A percentile compares a stretch with the other conserved stretches of the same genome.
Evolutionary conservation across 2,329 filamentous ascomycete species (phyloP).

Genomic region (Ophiostoma perfectum): DNA sequence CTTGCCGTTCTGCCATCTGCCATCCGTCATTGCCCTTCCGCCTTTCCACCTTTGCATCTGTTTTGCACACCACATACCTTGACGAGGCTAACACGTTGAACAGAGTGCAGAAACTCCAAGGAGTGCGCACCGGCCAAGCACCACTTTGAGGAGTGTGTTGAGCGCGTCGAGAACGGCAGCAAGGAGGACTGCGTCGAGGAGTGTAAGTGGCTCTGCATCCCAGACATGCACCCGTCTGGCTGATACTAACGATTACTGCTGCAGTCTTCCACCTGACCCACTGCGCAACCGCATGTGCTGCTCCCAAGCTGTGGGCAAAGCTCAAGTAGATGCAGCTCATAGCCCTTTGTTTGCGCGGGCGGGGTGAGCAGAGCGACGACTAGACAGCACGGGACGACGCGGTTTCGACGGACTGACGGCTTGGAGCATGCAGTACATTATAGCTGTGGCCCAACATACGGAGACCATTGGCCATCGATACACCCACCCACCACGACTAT

Average conservation of each 20-base stretch:
- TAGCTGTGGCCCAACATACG: too few species aligned
- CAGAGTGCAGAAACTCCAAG: constrained; percentile 85
- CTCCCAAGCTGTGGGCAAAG: constrained; percentile 88
- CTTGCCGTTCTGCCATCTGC: background rate
- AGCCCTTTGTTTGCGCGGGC: background rate
- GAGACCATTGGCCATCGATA: too few species aligned
- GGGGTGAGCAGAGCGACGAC: background rate
- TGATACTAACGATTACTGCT: background rate
- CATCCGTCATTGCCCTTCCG: background rate
- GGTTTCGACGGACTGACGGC: too few species aligned
- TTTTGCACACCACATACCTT: background rate
- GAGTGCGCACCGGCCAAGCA: constrained; percentile 86
- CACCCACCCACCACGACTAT: too few species aligned
- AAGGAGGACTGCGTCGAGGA: constrained; percentile 98
- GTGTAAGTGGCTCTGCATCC: constrained; percentile 58
- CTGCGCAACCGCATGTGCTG: constrained; percentile 88
- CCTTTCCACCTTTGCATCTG: background rate
- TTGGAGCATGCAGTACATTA: too few species aligned
- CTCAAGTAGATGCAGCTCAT: constrained; percentile 62
- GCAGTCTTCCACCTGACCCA: constrained; percentile 97
- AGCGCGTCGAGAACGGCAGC: constrained; percentile 78
- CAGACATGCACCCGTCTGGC: constrained; percentile 16
- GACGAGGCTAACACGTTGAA: background rate
- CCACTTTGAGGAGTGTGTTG: constrained; percentile 96
- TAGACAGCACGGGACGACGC: background rate